phyloP scores from a whole-genome alignment of 2,329 filamentous ascomycete species.

The Diaporthe eres region DNA sequence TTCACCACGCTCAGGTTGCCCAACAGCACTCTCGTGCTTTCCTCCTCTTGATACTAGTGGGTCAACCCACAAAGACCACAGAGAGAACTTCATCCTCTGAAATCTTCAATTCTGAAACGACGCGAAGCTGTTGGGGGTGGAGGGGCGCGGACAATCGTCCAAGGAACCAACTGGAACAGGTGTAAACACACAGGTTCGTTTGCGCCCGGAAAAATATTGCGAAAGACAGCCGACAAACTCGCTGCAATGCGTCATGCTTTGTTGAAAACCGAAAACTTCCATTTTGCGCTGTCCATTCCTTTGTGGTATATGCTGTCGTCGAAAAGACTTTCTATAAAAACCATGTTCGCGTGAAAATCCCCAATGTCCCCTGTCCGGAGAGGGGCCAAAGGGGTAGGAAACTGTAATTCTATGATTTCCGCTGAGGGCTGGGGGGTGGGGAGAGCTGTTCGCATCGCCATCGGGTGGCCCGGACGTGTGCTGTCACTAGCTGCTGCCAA shows the following conservation, averaged over 20 bases:
- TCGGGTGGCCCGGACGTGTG: conserved; percentile 5
- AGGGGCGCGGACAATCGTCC: neutral
- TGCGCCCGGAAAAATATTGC: conserved; percentile 5
- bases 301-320: conserved; percentile 42
- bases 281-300: conserved; percentile 35
- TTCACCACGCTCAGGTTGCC: neutral
- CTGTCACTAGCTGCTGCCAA: conserved; percentile 13
- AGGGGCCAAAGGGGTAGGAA: conserved; percentile 19
- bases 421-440: neutral
- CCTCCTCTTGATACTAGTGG: conserved; percentile 1
- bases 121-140: neutral
- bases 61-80: neutral
- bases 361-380: neutral
- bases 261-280: conserved; percentile 25
- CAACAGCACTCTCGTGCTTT: neutral
- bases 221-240: conserved; percentile 29
- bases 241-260: conserved; percentile 39
- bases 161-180: neutral
- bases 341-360: conserved; percentile 33
- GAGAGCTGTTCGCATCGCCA: conserved; percentile 13
- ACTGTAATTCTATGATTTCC: conserved; percentile 24
- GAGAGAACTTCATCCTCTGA: neutral
- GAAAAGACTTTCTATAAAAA: conserved; percentile 40
- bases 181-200: neutral
- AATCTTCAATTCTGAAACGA: neutral